These are phyloP conservation scores for Phytophthora pini DNA, from an alignment of 352 stramenopile species.

Conservation along the genomic window DNA sequence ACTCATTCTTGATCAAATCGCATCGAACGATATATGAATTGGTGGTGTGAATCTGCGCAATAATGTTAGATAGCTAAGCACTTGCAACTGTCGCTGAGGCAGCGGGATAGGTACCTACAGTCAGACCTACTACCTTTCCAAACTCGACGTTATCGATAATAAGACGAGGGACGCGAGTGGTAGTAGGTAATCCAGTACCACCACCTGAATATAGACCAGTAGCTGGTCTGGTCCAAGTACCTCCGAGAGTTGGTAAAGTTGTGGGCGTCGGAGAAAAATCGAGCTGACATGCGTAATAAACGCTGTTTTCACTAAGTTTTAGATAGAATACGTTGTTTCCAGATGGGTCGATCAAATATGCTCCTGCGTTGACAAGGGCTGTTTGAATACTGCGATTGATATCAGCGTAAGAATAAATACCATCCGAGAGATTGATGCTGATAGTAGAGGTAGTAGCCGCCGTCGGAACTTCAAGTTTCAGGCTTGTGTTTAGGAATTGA, in stretches of 20 bases:
- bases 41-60: slow-evolving; percentile 14
- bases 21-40: slow-evolving; percentile 24
- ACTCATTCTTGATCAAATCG: slow-evolving; percentile 31
- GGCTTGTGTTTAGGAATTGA: slow-evolving; percentile 5
- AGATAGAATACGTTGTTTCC: slow-evolving; percentile 18
- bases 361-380: slow-evolving; percentile 10
- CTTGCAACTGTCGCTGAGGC: slow-evolving; percentile 7
- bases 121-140: slow-evolving; percentile 17
- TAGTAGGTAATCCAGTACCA: slow-evolving; percentile 20
- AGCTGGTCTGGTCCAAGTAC: not conserved
- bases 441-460: slow-evolving; percentile 11
- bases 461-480: slow-evolving; percentile 19
- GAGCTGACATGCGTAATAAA: slow-evolving; percentile 18
- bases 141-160: slow-evolving; percentile 30
- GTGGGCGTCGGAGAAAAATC: slow-evolving; percentile 9
- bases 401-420: slow-evolving; percentile 10
- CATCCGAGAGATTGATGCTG: slow-evolving; percentile 3
- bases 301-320: slow-evolving; percentile 11
- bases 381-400: slow-evolving; percentile 18
- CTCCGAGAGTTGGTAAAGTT: not conserved
- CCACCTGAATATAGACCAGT: not conserved
- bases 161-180: not conserved
- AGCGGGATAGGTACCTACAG: slow-evolving; percentile 13
- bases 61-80: slow-evolving; percentile 18
- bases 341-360: slow-evolving; percentile 9